A percentile compares a stretch with the other conserved stretches of the same genome.
Evolutionary conservation across 2,329 filamentous ascomycete genomes (phyloP).

Genomic region (Neofusicoccum laricinum): DNA sequence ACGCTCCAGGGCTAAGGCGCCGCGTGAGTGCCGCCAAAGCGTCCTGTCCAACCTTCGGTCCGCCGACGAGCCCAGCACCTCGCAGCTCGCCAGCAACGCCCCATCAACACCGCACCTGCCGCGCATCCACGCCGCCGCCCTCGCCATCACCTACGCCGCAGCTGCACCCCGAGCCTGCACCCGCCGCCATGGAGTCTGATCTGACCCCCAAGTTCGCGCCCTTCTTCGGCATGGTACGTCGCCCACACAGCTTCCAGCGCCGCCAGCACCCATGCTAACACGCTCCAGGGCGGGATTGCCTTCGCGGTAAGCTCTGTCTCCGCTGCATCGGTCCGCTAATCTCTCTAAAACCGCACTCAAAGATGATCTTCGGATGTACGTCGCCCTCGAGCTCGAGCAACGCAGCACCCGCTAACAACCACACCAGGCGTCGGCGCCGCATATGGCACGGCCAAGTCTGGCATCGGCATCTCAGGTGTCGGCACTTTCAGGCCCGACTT

Average conservation of each 20-base stretch:
- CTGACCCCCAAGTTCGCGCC: conserved; percentile 77
- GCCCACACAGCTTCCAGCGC: neutral
- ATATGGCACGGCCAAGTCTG: conserved; percentile 84
- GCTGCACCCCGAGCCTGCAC: neutral
- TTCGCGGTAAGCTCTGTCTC: conserved; percentile 53
- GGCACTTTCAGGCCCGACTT: conserved; percentile 81
- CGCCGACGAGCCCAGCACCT: neutral
- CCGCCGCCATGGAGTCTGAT: conserved; percentile 42
- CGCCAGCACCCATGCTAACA: conserved; percentile 32
- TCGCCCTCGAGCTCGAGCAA: conserved; percentile 11
- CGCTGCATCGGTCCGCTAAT: conserved; percentile 21
- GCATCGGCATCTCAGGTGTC: conserved; percentile 82
- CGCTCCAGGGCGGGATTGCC: conserved; percentile 67
- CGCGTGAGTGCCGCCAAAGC: conserved; percentile 15
- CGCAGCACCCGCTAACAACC: conserved; percentile 22
- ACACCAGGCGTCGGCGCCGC: conserved; percentile 67
- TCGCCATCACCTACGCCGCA: neutral
- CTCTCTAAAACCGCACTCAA: conserved; percentile 16
- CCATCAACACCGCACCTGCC: conserved; percentile 3
- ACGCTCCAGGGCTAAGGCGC: conserved; percentile 13
- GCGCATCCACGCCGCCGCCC: neutral
- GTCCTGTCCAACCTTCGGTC: conserved; percentile 1
- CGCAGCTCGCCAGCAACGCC: neutral
- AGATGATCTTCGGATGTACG: conserved; percentile 82
- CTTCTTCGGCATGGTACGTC: conserved; percentile 81